A percentile compares a stretch with the other conserved stretches of the same genome.
Evolutionary conservation across 805 yeast genomes (phyloP).

Genomic region (Teunomyces stri): DNA sequence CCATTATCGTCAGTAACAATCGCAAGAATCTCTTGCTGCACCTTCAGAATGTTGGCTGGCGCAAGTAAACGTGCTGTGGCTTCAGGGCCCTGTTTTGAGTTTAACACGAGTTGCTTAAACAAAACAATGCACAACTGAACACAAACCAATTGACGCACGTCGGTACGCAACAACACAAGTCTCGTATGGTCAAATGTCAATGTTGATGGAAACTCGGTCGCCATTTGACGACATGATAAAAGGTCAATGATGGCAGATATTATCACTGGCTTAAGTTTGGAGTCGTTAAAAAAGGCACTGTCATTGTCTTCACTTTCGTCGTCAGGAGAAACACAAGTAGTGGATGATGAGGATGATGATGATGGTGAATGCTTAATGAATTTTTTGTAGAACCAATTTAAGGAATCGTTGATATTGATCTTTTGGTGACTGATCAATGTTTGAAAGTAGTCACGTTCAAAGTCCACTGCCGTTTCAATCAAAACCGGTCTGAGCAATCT

Average conservation of each 20-base stretch:
- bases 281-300: conserved; percentile 13
- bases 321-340: neutral
- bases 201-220: conserved; percentile 77
- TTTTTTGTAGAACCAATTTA: conserved; percentile 60
- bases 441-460: conserved; percentile 80
- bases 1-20: conserved; percentile 85
- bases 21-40: conserved; percentile 72
- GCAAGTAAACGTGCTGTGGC: conserved; percentile 24
- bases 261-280: conserved; percentile 35
- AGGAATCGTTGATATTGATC: conserved; percentile 56
- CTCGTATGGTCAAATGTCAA: conserved; percentile 83
- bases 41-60: conserved; percentile 38
- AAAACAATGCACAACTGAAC: conserved; percentile 69
- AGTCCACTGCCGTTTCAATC: conserved; percentile 81
- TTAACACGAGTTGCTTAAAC: conserved; percentile 61
- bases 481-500: conserved; percentile 79
- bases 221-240: conserved; percentile 77
- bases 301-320: conserved; percentile 9
- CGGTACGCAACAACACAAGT: conserved; percentile 74
- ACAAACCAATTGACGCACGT: conserved; percentile 81
- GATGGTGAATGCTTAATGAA: conserved; percentile 19
- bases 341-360: no score
- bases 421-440: conserved; percentile 54
- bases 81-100: conserved; percentile 18
- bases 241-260: conserved; percentile 58